These are phyloP conservation scores for Alternaria angustiovoidea DNA, from an alignment of 2,329 filamentous ascomycete species.

Conservation along the genomic window DNA sequence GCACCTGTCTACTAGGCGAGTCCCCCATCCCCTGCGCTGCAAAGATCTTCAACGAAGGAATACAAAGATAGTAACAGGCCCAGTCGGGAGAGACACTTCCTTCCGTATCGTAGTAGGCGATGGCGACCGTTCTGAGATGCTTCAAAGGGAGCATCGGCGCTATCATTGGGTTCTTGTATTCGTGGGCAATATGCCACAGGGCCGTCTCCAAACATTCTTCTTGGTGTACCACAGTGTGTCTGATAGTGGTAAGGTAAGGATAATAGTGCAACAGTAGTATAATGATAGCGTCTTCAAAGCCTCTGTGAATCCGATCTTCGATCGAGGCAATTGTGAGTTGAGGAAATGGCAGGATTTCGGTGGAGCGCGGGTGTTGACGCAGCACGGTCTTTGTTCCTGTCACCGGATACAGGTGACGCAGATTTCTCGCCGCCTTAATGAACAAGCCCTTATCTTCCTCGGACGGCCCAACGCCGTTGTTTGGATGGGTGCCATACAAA, in stretches of 20 bases:
- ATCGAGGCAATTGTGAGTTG: neutral
- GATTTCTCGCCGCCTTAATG: conserved; percentile 1
- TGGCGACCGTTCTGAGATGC: conserved; percentile 19
- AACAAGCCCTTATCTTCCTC: conserved; percentile 13
- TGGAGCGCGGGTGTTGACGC: neutral
- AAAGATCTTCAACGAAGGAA: conserved; percentile 24
- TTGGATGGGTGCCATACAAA: neutral
- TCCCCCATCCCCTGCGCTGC: conserved; percentile 20
- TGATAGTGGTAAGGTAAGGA: conserved; percentile 18
- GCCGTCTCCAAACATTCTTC: conserved; percentile 1
- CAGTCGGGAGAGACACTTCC: conserved; percentile 8
- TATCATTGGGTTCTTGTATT: conserved; percentile 13
- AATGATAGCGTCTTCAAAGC: conserved; percentile 15
- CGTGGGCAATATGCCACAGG: conserved; percentile 10
- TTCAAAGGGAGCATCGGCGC: conserved; percentile 19
- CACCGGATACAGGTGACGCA: conserved; percentile 12
- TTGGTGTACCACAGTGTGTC: conserved; percentile 10
- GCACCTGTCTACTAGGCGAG: neutral
- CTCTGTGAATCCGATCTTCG: conserved; percentile 9
- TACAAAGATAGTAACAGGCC: conserved; percentile 18
- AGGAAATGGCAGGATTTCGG: neutral
- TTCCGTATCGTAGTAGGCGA: conserved; percentile 20
- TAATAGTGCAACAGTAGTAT: conserved; percentile 23
- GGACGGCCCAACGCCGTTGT: neutral
- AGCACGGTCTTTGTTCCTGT: neutral